phyloP scores from a whole-genome alignment of 805 yeast genomes.

The Saccharomyces jurei region DNA sequence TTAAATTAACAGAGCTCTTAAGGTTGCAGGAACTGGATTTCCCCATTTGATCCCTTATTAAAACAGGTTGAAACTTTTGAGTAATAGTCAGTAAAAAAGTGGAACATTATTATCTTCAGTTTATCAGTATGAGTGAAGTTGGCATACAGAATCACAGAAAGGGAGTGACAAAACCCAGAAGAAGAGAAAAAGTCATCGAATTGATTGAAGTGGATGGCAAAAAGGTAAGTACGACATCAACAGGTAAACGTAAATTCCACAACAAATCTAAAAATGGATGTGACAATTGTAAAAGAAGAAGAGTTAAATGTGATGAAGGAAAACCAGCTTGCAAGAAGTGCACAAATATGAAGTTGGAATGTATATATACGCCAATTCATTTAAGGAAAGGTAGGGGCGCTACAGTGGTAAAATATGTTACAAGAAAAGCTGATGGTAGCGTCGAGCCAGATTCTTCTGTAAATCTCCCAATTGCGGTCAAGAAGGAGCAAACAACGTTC shows the following conservation, averaged over 20 bases:
- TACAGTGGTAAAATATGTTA: constrained; percentile 15
- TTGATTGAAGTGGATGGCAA: constrained; percentile 35
- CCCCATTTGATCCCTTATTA: neutral
- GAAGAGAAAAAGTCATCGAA: constrained; percentile 24
- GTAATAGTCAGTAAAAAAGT: neutral
- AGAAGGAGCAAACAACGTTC: neutral
- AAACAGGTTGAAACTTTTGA: neutral
- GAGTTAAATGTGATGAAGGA: constrained; percentile 88
- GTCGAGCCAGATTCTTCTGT: constrained; percentile 2
- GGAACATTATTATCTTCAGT: neutral
- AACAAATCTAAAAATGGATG: constrained; percentile 86
- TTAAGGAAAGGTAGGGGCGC: constrained; percentile 16
- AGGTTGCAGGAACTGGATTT: neutral
- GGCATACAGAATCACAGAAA: neutral
- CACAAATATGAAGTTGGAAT: constrained; percentile 64
- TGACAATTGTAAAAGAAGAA: constrained; percentile 75
- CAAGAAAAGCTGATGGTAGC: constrained; percentile 12
- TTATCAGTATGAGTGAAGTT: neutral
- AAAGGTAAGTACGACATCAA: constrained; percentile 36
- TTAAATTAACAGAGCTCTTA: neutral
- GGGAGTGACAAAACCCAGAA: constrained; percentile 5
- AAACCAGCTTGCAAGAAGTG: constrained; percentile 79
- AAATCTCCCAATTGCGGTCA: neutral
- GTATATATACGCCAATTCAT: constrained; percentile 45
- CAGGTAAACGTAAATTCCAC: constrained; percentile 80